Percentiles rank a stretch among this genome's conserved stretches.
phyloP scores from a whole-genome alignment of 2,329 filamentous ascomycete genomes.

The Ophiostoma himal-ulmi region DNA sequence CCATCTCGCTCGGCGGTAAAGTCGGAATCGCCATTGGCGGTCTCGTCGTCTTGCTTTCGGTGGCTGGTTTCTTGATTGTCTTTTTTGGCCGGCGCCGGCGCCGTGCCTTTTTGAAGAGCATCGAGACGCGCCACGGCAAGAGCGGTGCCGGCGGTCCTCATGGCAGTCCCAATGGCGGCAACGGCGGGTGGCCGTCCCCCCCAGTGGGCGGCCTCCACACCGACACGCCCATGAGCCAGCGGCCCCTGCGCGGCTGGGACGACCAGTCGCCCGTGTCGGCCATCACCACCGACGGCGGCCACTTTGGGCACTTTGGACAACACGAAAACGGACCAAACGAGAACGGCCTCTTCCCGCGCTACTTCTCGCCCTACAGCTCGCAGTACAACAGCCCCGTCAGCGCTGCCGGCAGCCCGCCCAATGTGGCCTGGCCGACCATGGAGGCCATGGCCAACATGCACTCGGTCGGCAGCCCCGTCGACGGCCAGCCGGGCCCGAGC shows the following conservation, averaged over 20 bases:
- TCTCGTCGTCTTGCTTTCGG: conserved; percentile 42
- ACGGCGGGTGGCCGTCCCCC: conserved; percentile 37
- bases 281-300: conserved; percentile 18
- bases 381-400: conserved; percentile 55
- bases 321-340: conserved; percentile 25
- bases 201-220: conserved; percentile 28
- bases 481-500: not conserved
- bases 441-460: conserved; percentile 19
- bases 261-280: conserved; percentile 46
- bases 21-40: conserved; percentile 54
- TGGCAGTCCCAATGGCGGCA: not conserved
- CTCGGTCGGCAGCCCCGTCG: not conserved
- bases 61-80: conserved; percentile 49
- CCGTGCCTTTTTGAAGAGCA: conserved; percentile 44
- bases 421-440: conserved; percentile 36
- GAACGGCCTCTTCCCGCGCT: conserved; percentile 33
- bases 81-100: conserved; percentile 52
- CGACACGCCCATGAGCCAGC: conserved; percentile 51
- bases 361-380: conserved; percentile 56
- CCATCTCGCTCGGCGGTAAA: conserved; percentile 49
- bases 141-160: conserved; percentile 29
- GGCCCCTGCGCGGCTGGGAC: conserved; percentile 48
- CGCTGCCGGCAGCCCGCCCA: conserved; percentile 37
- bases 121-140: conserved; percentile 38
- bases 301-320: conserved; percentile 31